These are phyloP conservation scores for Fusarium lateritium DNA, from an alignment of 2,329 filamentous ascomycete genomes.

Conservation along the genomic window DNA sequence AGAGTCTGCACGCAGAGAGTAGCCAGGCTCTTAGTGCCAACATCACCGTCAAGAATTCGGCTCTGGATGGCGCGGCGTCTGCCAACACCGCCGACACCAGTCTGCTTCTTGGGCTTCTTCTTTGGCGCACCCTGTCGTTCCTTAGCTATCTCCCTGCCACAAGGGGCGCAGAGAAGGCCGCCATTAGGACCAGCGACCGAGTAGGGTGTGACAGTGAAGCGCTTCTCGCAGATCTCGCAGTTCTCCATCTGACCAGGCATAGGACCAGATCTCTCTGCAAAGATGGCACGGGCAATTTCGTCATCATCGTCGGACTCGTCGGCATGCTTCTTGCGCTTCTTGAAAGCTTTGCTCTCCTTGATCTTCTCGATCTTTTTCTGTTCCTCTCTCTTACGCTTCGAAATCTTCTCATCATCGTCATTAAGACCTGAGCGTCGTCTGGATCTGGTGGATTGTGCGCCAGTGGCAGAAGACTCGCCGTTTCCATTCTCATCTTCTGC, in stretches of 20 bases:
- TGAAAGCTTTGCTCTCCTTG: constrained; percentile 71
- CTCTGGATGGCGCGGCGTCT: constrained; percentile 85
- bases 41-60: constrained; percentile 83
- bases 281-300: constrained; percentile 64
- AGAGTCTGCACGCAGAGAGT: constrained; percentile 74
- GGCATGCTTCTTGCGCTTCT: constrained; percentile 64
- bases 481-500: constrained; percentile 43
- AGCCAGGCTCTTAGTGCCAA: constrained; percentile 78
- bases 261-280: constrained; percentile 65
- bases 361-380: constrained; percentile 72
- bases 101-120: constrained; percentile 65
- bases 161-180: constrained; percentile 86
- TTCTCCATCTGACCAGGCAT: constrained; percentile 90
- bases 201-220: constrained; percentile 94
- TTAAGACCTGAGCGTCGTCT: constrained; percentile 49
- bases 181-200: constrained; percentile 86
- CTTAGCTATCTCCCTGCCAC: constrained; percentile 80
- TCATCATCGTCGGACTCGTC: constrained; percentile 64
- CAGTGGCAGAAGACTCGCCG: constrained; percentile 37
- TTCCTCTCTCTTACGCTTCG: constrained; percentile 59
- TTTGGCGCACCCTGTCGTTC: constrained; percentile 62
- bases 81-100: constrained; percentile 66
- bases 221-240: constrained; percentile 86
- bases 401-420: constrained; percentile 43
- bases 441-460: constrained; percentile 46